Conservation (phyloP, 768 basidiomycete species). For the Amanita rimosa region DNA sequence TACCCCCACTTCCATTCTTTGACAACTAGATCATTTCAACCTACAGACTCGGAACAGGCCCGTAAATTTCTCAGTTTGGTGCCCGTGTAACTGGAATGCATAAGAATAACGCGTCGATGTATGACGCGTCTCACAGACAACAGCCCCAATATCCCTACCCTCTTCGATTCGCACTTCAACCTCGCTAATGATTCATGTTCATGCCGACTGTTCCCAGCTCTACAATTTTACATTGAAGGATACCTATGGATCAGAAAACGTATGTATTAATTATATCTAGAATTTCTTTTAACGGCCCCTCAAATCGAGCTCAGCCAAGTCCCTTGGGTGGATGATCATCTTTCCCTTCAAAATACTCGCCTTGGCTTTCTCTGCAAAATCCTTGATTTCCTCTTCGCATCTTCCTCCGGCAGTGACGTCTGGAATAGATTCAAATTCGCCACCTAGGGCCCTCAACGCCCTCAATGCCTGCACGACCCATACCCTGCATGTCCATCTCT, state of each 20-base stretch:
- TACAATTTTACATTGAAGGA: no score
- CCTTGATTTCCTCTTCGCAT: background rate
- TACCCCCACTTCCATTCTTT: no score
- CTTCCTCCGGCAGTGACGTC: background rate
- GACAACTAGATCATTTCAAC: no score
- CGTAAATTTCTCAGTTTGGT: no score
- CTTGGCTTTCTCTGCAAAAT: conserved; percentile 4
- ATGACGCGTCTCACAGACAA: no score
- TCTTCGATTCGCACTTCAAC: no score
- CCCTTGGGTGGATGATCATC: background rate
- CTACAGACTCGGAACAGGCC: no score
- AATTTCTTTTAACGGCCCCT: background rate
- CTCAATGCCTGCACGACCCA: conserved; percentile 5
- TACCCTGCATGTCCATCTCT: conserved; percentile 2
- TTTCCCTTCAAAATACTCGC: conserved; percentile 1
- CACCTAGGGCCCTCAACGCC: conserved; percentile 2
- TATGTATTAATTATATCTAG: background rate
- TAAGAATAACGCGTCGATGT: no score
- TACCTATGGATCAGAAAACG: background rate
- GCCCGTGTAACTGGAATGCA: no score
- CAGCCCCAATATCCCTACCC: no score
- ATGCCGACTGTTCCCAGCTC: no score
- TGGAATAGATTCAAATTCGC: conserved; percentile 3
- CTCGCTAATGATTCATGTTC: no score
- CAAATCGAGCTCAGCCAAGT: conserved; percentile 1